Conservation (phyloP, 768 basidiomycete genomes). For the Lactarius quietus region DNA sequence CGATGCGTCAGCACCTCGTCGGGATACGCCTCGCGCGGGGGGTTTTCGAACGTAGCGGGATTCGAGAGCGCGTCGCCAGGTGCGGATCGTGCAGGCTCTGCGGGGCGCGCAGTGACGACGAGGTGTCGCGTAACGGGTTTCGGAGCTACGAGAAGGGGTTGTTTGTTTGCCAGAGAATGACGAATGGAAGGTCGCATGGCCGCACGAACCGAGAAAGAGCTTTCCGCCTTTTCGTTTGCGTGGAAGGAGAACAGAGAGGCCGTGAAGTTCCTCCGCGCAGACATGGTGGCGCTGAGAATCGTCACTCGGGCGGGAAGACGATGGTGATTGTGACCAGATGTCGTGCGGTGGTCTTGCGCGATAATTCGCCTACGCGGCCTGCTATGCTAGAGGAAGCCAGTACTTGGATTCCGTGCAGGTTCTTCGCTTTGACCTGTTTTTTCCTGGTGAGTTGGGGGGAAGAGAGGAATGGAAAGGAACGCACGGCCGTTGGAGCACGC, state of each 20-base stretch:
- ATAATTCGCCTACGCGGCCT: constrained; percentile 18
- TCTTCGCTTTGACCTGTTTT: constrained; percentile 20
- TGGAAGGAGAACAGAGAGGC: constrained; percentile 23
- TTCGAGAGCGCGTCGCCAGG: not conserved
- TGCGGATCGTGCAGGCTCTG: constrained; percentile 10
- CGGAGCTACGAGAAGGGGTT: constrained; percentile 2
- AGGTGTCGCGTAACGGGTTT: constrained; percentile 23
- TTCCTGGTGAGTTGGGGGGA: not conserved
- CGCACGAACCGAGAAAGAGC: constrained; percentile 22
- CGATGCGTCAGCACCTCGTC: constrained; percentile 22
- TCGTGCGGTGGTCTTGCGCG: constrained; percentile 19
- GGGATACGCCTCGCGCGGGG: constrained; percentile 23
- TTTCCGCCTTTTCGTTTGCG: constrained; percentile 22
- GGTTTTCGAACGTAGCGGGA: not conserved
- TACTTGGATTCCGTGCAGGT: constrained; percentile 9
- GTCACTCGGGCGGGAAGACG: not conserved
- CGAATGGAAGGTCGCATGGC: too few relatives aligned
- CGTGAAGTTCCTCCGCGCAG: constrained; percentile 22
- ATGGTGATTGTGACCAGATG: constrained; percentile 14
- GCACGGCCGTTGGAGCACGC: constrained; percentile 19
- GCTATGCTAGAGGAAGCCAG: not conserved
- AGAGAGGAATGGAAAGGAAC: not conserved
- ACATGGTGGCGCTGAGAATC: not conserved
- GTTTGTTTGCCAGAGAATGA: too few relatives aligned
- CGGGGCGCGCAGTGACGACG: constrained; percentile 15